Base-by-base conservation (phyloP, 352 stramenopile genomes). In the Globisporangium camurandrum region DNA sequence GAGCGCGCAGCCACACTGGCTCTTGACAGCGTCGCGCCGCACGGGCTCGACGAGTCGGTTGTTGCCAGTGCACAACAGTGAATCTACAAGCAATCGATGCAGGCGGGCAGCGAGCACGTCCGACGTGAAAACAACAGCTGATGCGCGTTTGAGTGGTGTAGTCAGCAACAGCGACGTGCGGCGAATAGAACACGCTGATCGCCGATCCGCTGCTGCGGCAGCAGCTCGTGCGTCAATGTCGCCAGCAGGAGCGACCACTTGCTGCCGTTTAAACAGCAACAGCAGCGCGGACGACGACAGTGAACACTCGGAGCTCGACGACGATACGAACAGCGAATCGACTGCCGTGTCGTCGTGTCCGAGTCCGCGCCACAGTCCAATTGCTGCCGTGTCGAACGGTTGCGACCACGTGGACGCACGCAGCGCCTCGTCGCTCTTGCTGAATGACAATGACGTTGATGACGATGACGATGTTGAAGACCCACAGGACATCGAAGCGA, bases 271-370 rank as follows among this genome's bases (percentile, higher is more conserved):
- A 7, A 28, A 41, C 51, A 51, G 19, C 23, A 33, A 14, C 24
- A 22, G 38, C 17, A 19, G 28, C 33, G 27, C 43, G 50, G 43
- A 40, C 34, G 33, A 23, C 36, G 74, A 86, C 42, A 75, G 86
- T 50, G 74, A 86, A 23, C 69, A 65, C 17, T 79, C 62, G 14
- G 68, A 78, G 33, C 30, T 86, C 17, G 75, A 89, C 24, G 78
- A 89, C 36, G 77, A 87, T 38, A 87, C 75, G 4, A 83, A 81
- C 51, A 89, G 78, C 20, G 78, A 86, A 36, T 87, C 75, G 19
- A 87, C 75, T 1, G 71, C 71, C 1, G 78, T 86, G 33, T 89
- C 78, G 17, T 89, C 78, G 47, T 89, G 73, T 22, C 62, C 74
- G 10, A 89, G 78, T 62, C 78, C 75, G 41, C 75, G 67, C 1